phyloP scores from a whole-genome alignment of 2,329 filamentous ascomycete genomes.

The Juglanconis sp. region DNA sequence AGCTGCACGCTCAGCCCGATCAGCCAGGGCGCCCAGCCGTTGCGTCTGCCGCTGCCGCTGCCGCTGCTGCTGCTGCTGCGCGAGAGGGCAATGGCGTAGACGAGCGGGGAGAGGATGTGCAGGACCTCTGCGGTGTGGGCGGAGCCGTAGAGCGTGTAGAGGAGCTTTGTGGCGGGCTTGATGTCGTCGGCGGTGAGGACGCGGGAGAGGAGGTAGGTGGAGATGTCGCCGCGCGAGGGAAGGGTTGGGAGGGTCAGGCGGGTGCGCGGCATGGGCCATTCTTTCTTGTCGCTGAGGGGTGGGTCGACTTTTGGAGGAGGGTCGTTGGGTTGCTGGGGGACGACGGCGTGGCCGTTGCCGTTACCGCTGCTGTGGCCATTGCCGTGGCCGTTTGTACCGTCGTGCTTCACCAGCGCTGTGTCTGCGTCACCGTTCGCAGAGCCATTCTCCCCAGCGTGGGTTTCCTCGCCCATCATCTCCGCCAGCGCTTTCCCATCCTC shows the following conservation, averaged over 20 bases:
- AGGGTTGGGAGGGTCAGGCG: slow-evolving; percentile 80
- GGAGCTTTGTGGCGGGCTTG: slow-evolving; percentile 80
- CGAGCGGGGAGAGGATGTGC: slow-evolving; percentile 83
- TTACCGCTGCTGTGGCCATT: neutral
- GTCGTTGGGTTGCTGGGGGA: slow-evolving; percentile 6
- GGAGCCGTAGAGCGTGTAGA: slow-evolving; percentile 75
- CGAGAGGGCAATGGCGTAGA: slow-evolving; percentile 82
- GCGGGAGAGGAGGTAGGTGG: slow-evolving; percentile 80
- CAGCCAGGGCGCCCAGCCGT: slow-evolving; percentile 89
- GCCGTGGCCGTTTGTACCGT: slow-evolving; percentile 5
- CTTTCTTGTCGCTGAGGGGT: slow-evolving; percentile 38
- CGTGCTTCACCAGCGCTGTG: slow-evolving; percentile 2
- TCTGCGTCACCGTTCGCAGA: slow-evolving; percentile 33
- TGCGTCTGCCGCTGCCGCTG: slow-evolving; percentile 53
- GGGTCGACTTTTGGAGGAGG: slow-evolving; percentile 1
- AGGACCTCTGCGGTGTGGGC: slow-evolving; percentile 81
- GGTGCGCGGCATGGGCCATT: slow-evolving; percentile 94
- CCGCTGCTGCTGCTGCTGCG: slow-evolving; percentile 57
- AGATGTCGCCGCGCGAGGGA: slow-evolving; percentile 78
- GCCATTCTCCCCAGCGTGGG: slow-evolving; percentile 53
- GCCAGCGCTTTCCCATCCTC: slow-evolving; percentile 35
- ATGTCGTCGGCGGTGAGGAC: slow-evolving; percentile 95
- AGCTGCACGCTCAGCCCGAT: slow-evolving; percentile 83
- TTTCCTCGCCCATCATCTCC: slow-evolving; percentile 44
- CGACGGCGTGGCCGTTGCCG: slow-evolving; percentile 12